These are phyloP conservation scores for Geotrichum histeridarum DNA, from an alignment of 1,139 yeast genomes.

Conservation along the genomic window DNA sequence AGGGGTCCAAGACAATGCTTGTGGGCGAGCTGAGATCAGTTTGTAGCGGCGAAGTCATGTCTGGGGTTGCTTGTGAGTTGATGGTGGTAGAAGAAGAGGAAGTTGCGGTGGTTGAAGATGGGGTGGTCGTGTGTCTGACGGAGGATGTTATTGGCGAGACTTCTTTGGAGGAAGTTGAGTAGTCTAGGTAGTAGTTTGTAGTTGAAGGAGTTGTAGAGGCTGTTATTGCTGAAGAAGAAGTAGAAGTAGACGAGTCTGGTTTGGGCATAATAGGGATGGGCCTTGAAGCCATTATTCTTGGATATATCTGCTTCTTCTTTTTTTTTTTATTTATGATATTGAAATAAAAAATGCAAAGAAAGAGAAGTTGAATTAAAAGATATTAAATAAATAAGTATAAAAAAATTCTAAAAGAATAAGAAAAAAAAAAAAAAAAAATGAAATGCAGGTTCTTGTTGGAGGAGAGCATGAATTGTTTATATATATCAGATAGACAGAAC, in stretches of 20 bases:
- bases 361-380: background rate
- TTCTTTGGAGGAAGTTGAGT: background rate
- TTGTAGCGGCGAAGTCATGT: background rate
- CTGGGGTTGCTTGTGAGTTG: background rate
- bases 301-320: no score
- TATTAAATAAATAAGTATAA: background rate
- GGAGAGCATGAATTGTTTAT: background rate
- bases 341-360: background rate
- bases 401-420: background rate
- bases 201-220: background rate
- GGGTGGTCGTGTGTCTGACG: background rate
- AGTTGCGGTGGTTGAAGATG: background rate
- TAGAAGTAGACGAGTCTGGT: background rate
- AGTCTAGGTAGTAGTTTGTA: background rate
- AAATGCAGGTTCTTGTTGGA: background rate
- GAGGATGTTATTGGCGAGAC: background rate
- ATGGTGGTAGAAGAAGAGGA: background rate
- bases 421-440: background rate
- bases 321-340: no score
- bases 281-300: slow-evolving; percentile 2
- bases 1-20: slow-evolving; percentile 13
- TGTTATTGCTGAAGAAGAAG: no score
- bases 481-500: background rate
- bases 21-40: background rate
- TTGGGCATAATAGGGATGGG: slow-evolving; percentile 11